Evolutionary conservation across 192 early-diverging fungal species (phyloP).

Genomic region (Coemansia sp.): DNA sequence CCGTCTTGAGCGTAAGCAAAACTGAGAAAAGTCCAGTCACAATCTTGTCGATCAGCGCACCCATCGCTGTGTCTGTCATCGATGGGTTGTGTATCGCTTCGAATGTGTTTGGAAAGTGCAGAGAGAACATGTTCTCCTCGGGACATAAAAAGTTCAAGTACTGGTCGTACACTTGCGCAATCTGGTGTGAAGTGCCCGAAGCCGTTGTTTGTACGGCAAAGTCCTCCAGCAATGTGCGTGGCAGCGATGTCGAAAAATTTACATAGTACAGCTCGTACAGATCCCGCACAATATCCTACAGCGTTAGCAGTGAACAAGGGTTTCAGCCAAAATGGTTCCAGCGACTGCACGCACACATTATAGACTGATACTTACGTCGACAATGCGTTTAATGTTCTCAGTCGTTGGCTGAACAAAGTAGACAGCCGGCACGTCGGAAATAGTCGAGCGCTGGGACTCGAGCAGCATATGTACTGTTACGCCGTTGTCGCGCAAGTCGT

Average conservation of each 20-base stretch:
- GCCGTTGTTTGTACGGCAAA: constrained; percentile 80
- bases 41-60: constrained; percentile 73
- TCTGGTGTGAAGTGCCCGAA: constrained; percentile 69
- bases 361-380: constrained; percentile 61
- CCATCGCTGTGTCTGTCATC: constrained; percentile 78
- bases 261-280: constrained; percentile 96
- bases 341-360: not conserved
- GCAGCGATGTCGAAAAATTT: constrained; percentile 87
- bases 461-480: constrained; percentile 97
- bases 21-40: constrained; percentile 85
- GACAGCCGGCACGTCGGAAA: constrained; percentile 94
- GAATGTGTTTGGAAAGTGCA: constrained; percentile 81
- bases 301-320: too few species aligned
- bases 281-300: constrained; percentile 73
- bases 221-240: constrained; percentile 88
- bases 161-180: constrained; percentile 95
- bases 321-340: not conserved
- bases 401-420: constrained; percentile 92
- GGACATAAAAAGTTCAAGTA: constrained; percentile 93
- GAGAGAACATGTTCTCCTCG: constrained; percentile 89
- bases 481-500: constrained; percentile 92
- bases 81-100: constrained; percentile 78
- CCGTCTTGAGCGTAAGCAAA: constrained; percentile 79
- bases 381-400: constrained; percentile 78
- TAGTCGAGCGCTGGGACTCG: constrained; percentile 75